These are phyloP conservation scores for Oxytropis ochrocephala DNA, from an alignment of 306 rosid genomes.

Conservation along the genomic window DNA sequence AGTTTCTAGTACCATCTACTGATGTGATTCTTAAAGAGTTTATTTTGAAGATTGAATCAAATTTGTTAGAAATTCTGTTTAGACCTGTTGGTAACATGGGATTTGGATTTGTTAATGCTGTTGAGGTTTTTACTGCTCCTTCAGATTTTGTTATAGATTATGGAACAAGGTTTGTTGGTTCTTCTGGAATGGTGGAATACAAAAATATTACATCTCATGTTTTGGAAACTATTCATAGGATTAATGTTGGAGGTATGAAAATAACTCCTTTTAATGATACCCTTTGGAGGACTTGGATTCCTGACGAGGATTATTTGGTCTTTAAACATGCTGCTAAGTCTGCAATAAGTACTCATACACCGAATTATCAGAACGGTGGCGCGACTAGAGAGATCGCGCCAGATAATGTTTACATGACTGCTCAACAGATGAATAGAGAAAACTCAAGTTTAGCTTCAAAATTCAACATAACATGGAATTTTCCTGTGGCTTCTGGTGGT, in stretches of 20 bases:
- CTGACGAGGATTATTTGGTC: conserved; percentile 68
- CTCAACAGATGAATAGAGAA: conserved; percentile 77
- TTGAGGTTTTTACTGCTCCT: conserved; percentile 86
- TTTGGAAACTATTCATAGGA: conserved; percentile 78
- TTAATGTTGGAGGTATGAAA: conserved; percentile 81
- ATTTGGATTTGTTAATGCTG: conserved; percentile 69
- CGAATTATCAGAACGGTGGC: conserved; percentile 65
- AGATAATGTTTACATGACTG: conserved; percentile 80
- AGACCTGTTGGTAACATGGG: conserved; percentile 42
- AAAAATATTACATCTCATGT: conserved; percentile 55
- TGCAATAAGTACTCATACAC: conserved; percentile 45
- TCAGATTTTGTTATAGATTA: conserved; percentile 54
- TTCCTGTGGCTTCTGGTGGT: conserved; percentile 45
- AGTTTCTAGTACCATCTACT: conserved; percentile 19
- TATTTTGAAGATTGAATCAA: conserved; percentile 43
- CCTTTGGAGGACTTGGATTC: conserved; percentile 92
- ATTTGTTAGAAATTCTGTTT: conserved; percentile 49
- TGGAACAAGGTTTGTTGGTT: conserved; percentile 56
- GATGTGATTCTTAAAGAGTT: conserved; percentile 52
- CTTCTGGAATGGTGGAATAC: conserved; percentile 41
- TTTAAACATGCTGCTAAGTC: conserved; percentile 63
- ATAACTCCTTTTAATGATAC: conserved; percentile 90
- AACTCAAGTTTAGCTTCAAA: conserved; percentile 33
- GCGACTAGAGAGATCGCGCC: conserved; percentile 73
- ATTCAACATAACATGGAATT: conserved; percentile 82